Base-by-base conservation (phyloP, 2,329 filamentous ascomycete species). In the Paecilomyces sp. region DNA sequence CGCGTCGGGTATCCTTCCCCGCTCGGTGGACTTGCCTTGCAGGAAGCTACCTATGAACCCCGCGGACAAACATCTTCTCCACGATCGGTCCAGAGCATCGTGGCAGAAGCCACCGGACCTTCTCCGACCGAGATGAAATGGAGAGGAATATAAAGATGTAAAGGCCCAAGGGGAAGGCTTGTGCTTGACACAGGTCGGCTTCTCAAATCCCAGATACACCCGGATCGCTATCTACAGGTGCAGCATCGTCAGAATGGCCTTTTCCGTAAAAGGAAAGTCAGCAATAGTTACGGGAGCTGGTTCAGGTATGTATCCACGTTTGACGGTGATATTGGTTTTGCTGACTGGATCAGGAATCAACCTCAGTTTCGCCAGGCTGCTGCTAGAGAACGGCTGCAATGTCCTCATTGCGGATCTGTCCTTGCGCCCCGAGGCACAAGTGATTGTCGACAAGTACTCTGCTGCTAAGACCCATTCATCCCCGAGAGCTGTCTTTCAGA, bases 261-360 rank as follows among this genome's bases (percentile, higher is more conserved):
- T 71, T 58, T 72, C 73, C 13, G 75, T 81, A 22, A 65, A 74
- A 57, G 77, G 75, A 56, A 80, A 78, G 66, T 77, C 80, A 12
- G 82, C 82, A 12, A 81, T 84, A 54, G 72, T 84, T 31, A 84
- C 81, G 11, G 82, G 82, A 33, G 81, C 80, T 47, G 81, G 82
- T 28, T 83, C 81, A 54, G 81, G 81, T 79, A 68, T 61, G 70
- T 68, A 24, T 30, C 50, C 31, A 61, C 53, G 57, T 31, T 56
- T 12, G 54, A 57, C 51, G 7, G 52, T 18, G 28, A 13, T 67
- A 51, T 55, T 52, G 9, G 18, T 31, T 15, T 56, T 36, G 31
- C 33, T 47, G 24, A 59, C 25, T 11, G 56, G 7, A 18, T 18
- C 18, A 80, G 78, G 78, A 15, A 80, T 80, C 58, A 80, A 80